phyloP scores from a whole-genome alignment of 352 stramenopile genomes.

The Poterioochromonas sp. region DNA sequence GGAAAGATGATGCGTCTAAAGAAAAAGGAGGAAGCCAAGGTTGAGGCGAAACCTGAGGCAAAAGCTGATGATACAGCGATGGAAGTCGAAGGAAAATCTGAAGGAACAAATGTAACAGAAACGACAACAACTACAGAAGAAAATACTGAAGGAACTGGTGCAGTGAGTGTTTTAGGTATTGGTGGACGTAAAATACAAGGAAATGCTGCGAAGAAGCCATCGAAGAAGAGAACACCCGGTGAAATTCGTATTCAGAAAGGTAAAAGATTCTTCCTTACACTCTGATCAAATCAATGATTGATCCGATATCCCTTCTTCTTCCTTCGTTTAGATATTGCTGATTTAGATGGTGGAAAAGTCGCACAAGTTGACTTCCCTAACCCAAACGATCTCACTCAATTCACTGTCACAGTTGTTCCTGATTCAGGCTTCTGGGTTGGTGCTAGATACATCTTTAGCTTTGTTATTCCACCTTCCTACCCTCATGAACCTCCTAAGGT shows the following conservation, averaged over 20 bases:
- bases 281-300: slow-evolving; percentile 30
- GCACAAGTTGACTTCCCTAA: slow-evolving; percentile 89
- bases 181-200: not conserved
- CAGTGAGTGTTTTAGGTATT: slow-evolving; percentile 33
- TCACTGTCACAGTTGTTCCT: slow-evolving; percentile 64
- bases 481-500: slow-evolving; percentile 95
- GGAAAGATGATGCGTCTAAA: too few species aligned
- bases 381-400: slow-evolving; percentile 88
- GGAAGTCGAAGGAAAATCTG: too few species aligned
- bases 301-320: not conserved
- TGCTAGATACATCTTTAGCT: slow-evolving; percentile 91
- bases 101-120: too few species aligned
- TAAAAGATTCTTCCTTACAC: slow-evolving; percentile 42
- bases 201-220: slow-evolving; percentile 39
- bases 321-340: slow-evolving; percentile 71
- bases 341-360: slow-evolving; percentile 90
- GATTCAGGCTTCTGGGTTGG: slow-evolving; percentile 82
- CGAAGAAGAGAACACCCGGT: slow-evolving; percentile 76
- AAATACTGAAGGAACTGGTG: too few species aligned
- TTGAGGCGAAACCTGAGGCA: too few species aligned
- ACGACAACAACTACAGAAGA: too few species aligned
- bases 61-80: too few species aligned
- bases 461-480: slow-evolving; percentile 89
- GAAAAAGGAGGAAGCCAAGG: too few species aligned
- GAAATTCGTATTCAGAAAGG: slow-evolving; percentile 98